Evolutionary conservation across 345 rosid species (phyloP), one percentile per base, ranked within the genome.

Genomic region (Hibiscus trionum): DNA sequence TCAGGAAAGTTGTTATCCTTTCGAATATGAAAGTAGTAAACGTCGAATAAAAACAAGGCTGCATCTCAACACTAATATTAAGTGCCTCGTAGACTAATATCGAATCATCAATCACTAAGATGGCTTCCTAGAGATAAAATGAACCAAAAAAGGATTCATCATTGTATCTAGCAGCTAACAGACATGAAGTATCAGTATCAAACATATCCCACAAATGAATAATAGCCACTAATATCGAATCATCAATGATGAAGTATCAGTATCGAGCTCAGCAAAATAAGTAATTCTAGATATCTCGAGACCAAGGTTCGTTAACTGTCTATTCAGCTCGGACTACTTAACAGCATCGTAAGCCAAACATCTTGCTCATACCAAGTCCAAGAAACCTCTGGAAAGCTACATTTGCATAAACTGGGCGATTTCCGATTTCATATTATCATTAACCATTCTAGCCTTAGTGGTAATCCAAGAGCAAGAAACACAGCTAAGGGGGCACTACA

Each of bases 401-500:
- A 17, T 50, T 50, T n/a, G 7, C 7, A 50, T 50, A 14, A 50
- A 24, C 59, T 27, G 59, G 37, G 61, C 31, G 37, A 49, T 31
- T 31, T 4, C 4, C 33, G 33, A 4, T 31, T 31, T 31, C 33
- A 31, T 31, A 31, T 31, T 3, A 53, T 55, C 6, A 31, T 31
- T 31, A 31, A 31, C 33, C 33, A 31, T 31, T 31, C 33, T 31
- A 80, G 56, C 4, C 33, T 31, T 31, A 61, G 37, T 39, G 10
- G 35, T 39, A 21, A 11, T 42, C 31, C 46, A 53, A 21, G 19
- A 26, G 42, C 63, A 76, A 70, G 65, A 56, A 76, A 65, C 42
- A 65, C 14, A 53, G 4, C 27, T 44, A 44, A 6, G 33, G 7
- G 69, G n/a, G 50, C 37, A 53, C 15, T 46, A 33, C 49, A 47